Percentiles rank a stretch among this genome's conserved stretches.
These are phyloP conservation scores for Sporothrix phasma DNA, from an alignment of 2,329 filamentous ascomycete species.

Conservation along the genomic window DNA sequence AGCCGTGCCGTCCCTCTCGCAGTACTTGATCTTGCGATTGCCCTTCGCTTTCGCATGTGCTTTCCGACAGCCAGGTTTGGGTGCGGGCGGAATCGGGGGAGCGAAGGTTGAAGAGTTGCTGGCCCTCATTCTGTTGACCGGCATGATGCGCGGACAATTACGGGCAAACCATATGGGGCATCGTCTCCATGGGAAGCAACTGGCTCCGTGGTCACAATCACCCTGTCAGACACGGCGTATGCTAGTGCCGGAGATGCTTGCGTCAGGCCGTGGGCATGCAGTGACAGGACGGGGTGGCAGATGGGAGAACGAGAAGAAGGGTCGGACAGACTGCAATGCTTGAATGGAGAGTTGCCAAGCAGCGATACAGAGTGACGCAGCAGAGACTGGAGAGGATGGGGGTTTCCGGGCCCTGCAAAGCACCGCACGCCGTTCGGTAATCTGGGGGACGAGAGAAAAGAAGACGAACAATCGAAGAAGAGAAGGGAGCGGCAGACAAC, in stretches of 20 bases:
- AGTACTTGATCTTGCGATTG: neutral
- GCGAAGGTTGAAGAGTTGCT: neutral
- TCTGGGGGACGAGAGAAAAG: neutral
- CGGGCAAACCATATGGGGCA: neutral
- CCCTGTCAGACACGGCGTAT: neutral
- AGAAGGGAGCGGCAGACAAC: neutral
- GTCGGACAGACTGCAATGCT: neutral
- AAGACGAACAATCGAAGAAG: neutral
- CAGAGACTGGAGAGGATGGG: neutral
- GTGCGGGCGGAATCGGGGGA: neutral
- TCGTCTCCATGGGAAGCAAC: neutral
- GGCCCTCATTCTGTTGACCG: neutral
- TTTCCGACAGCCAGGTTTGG: neutral
- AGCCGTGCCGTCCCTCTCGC: neutral
- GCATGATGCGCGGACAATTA: neutral
- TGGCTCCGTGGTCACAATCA: neutral
- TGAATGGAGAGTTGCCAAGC: neutral
- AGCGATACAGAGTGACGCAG: neutral
- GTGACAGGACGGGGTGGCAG: neutral
- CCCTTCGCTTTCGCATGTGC: neutral
- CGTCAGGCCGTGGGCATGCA: neutral
- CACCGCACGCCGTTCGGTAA: neutral
- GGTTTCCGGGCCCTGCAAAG: neutral
- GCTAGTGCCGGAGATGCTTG: neutral
- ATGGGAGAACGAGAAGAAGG: neutral